A percentile compares a stretch with the other conserved stretches of the same genome.
These are phyloP conservation scores for Glebionis coronaria DNA, from an alignment of 129 eudicot genomes.

Conservation along the genomic window DNA sequence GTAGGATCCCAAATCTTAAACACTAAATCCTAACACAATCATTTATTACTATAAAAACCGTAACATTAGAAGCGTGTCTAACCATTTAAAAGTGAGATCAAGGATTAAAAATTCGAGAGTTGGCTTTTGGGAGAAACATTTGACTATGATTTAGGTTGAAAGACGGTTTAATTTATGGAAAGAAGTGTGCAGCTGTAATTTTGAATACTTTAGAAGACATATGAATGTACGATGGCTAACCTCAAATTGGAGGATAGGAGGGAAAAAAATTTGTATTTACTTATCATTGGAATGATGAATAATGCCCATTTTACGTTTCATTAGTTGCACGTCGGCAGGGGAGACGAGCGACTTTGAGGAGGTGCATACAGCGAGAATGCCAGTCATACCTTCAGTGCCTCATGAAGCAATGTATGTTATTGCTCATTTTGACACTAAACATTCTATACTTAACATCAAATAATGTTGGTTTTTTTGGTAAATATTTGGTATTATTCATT, in stretches of 20 bases:
- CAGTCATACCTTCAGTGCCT: neutral
- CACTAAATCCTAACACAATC: neutral
- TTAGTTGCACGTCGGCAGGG: neutral
- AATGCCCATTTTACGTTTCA: slow-evolving; percentile 7
- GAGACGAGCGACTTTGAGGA: neutral
- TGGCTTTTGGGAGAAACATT: neutral
- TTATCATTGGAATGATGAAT: neutral
- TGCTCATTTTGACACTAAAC: too few relatives aligned
- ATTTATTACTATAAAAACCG: neutral
- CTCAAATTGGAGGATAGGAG: neutral
- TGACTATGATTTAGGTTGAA: slow-evolving; percentile 6
- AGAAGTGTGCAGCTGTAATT: neutral
- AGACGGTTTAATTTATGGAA: neutral
- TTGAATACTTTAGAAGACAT: neutral
- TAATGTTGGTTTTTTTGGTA: too few relatives aligned
- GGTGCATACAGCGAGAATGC: neutral
- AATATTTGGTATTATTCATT: too few relatives aligned
- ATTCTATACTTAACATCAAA: too few relatives aligned
- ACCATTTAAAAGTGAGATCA: neutral
- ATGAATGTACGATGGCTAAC: neutral
- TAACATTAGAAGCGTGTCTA: neutral
- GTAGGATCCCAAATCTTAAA: slow-evolving; percentile 1
- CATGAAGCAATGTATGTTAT: too few relatives aligned
- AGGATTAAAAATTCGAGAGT: too few relatives aligned
- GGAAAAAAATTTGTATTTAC: neutral